These are phyloP conservation scores for Silene latifolia DNA, from an alignment of 148 eudicot genomes.

Conservation along the genomic window DNA sequence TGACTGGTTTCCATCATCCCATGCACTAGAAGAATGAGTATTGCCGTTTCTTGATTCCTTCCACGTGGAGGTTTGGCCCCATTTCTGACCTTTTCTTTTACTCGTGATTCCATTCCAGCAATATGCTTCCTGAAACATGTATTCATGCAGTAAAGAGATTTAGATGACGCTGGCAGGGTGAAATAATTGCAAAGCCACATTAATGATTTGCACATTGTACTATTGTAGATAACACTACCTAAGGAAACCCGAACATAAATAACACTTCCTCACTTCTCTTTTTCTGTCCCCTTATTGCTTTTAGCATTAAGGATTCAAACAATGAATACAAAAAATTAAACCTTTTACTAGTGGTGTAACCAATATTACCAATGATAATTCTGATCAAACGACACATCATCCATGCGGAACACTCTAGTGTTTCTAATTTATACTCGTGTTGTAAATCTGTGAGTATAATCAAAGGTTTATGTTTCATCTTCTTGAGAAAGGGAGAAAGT, in stretches of 20 bases:
- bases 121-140: slow-evolving; percentile 19
- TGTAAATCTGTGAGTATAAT: no score
- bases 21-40: slow-evolving; percentile 3
- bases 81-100: slow-evolving; percentile 60
- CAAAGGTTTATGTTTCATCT: no score
- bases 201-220: no score
- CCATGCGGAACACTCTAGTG: no score
- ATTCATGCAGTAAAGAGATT: not conserved
- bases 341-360: not conserved
- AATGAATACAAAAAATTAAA: not conserved
- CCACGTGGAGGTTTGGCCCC: slow-evolving; percentile 46
- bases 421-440: no score
- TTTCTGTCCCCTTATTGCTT: not conserved
- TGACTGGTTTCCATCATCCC: slow-evolving; percentile 11
- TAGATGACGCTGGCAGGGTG: not conserved
- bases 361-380: no score
- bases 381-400: no score
- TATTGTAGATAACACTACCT: no score
- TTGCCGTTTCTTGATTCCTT: slow-evolving; percentile 33
- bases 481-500: no score
- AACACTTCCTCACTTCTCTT: no score
- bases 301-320: not conserved
- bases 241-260: no score
- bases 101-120: slow-evolving; percentile 60
- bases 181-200: no score